Base-by-base conservation (phyloP, 352 stramenopile species). In the Phytophthora pseudosyringae region DNA sequence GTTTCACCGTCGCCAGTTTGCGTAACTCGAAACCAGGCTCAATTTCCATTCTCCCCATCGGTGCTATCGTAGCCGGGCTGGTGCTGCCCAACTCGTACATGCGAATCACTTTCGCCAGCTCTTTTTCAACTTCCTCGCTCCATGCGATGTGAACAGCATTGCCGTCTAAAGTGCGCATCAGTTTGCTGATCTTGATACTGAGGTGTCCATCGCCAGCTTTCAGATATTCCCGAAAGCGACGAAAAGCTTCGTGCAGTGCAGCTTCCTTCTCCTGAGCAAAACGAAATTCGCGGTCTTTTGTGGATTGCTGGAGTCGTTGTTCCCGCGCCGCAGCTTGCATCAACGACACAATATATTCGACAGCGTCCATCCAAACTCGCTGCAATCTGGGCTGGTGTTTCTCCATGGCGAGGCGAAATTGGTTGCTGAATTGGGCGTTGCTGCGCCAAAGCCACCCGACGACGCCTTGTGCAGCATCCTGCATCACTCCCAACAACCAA, bases 71-170 rank as follows among this genome's bases (percentile, higher is more conserved):
- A 15, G 15, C 31, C 57, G 39, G 18, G 4, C 15, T 36, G 38
- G n/a, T 35, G 36, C 11, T 36, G 6, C 11, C 5, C 11, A 59
- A 6, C 5, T 67, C 25, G 16, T 60, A 56, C 36, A 75, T 25
- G 3, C 16, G n/a, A 29, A 75, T 46, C 10, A 59, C 50, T 45
- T 71, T 68, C 1, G 31, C 57, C 1, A 55, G 67, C 1, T 68
- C 55, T 32, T 68, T 75, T 7, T 67, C 45, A 0, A 55, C 45
- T 58, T 75, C 49, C 9, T 71, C 44, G 3, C 4, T 56, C 60
- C 60, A 70, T 4, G 21, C 13, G n/a, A 70, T 16, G 1, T 55
- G 46, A 6, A 67, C 21, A 29, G 8, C 10, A 26, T 18, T 16
- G 10, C 6, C 43, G 31, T 71, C 60, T n/a, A 13, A 38, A 28